Evolutionary conservation across 1,284 basidiomycete species (phyloP).

Genomic region (Gymnopus androsaceus): DNA sequence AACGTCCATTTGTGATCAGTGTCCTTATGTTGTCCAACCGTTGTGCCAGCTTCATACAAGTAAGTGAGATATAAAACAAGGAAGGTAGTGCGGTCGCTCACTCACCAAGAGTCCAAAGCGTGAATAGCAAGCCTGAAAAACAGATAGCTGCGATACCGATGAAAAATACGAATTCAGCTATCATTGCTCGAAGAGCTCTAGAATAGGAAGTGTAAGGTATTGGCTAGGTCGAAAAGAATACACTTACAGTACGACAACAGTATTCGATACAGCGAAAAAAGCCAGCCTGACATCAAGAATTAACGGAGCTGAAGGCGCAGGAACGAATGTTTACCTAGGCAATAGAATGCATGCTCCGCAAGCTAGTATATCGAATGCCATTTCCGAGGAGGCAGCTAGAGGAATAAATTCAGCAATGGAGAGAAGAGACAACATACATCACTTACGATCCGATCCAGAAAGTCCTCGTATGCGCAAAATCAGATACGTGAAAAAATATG

Average conservation of each 20-base stretch:
- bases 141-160: constrained; percentile 81
- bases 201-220: not conserved
- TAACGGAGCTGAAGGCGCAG: constrained; percentile 10
- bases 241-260: constrained; percentile 77
- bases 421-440: not conserved
- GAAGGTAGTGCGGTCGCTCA: not conserved
- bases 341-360: constrained; percentile 88
- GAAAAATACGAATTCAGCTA: constrained; percentile 81
- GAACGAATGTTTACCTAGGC: constrained; percentile 55
- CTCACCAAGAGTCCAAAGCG: constrained; percentile 75
- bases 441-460: constrained; percentile 53
- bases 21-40: not conserved
- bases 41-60: not conserved
- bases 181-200: constrained; percentile 77
- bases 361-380: constrained; percentile 82
- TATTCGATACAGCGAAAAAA: constrained; percentile 84
- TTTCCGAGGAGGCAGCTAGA: constrained; percentile 57
- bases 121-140: constrained; percentile 86
- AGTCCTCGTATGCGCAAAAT: constrained; percentile 69
- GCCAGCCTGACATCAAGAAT: constrained; percentile 53
- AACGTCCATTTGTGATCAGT: constrained; percentile 54
- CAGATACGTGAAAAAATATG: constrained; percentile 73
- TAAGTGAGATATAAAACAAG: not conserved
- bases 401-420: not conserved
- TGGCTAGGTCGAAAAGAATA: not conserved